phyloP scores from a whole-genome alignment of 179 eudicot species.

The Patellifolia procumbens region DNA sequence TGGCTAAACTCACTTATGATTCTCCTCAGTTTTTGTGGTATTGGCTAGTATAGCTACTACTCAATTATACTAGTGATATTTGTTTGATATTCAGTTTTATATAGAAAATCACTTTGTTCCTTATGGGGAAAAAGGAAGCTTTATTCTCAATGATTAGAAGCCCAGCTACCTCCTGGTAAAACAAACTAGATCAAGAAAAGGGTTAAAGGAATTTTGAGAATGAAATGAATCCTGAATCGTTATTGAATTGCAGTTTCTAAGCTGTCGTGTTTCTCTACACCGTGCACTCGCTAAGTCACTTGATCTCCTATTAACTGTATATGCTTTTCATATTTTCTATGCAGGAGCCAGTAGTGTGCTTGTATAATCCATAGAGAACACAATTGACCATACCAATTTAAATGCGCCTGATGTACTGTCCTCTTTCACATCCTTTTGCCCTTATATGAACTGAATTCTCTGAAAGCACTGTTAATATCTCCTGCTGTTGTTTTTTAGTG shows the following conservation, averaged over 20 bases:
- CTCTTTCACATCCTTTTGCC: background rate
- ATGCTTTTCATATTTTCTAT: background rate
- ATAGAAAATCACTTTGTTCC: background rate
- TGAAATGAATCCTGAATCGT: too few relatives aligned
- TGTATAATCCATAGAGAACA: background rate
- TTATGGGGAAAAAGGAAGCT: background rate
- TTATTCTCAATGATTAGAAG: too few relatives aligned
- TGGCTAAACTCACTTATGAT: background rate
- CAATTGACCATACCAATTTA: background rate
- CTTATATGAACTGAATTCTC: background rate
- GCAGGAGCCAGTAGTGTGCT: background rate
- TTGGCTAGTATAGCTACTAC: too few relatives aligned
- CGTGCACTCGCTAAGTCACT: background rate
- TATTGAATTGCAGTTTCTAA: too few relatives aligned
- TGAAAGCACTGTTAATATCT: background rate
- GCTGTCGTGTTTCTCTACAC: too few relatives aligned
- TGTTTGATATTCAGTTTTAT: background rate
- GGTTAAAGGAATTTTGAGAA: too few relatives aligned
- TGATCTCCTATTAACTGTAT: background rate
- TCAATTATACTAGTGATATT: too few relatives aligned
- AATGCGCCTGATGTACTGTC: background rate
- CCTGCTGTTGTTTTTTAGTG: conserved; percentile 18
- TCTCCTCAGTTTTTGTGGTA: background rate
- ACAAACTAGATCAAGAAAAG: too few relatives aligned
- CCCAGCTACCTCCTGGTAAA: too few relatives aligned